Percentiles rank a stretch among this genome's conserved stretches.
Evolutionary conservation across 1,139 yeast species (phyloP).

Genomic region (Kurtzmaniella quercitrusa): DNA sequence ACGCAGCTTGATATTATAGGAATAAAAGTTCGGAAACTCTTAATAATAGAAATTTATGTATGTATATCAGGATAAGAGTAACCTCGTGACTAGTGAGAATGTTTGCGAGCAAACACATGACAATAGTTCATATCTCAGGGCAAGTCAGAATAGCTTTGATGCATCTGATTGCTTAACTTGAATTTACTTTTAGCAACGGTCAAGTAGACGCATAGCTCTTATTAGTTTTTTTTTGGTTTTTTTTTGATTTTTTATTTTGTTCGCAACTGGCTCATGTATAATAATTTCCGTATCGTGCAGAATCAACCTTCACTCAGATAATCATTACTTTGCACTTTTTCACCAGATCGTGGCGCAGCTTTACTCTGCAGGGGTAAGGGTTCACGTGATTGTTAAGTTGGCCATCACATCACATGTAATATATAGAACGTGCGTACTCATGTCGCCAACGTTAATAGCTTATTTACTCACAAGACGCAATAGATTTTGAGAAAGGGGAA

Average conservation of each 20-base stretch:
- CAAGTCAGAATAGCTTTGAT: background rate
- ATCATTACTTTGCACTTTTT: background rate
- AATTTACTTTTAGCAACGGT: background rate
- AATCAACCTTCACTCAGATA: background rate
- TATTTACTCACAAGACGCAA: background rate
- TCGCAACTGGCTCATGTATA: background rate
- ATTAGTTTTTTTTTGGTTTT: background rate
- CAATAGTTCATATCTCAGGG: background rate
- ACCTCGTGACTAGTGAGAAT: too few relatives aligned
- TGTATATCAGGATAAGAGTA: too few relatives aligned
- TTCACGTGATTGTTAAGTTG: background rate
- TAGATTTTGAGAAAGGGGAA: background rate
- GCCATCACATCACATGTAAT: too few relatives aligned
- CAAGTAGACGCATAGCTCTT: background rate
- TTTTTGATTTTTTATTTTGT: too few relatives aligned
- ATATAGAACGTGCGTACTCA: too few relatives aligned
- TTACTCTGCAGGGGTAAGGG: slow-evolving; percentile 1
- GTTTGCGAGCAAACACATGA: too few relatives aligned
- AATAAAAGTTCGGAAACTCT: too few relatives aligned
- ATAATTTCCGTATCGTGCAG: background rate
- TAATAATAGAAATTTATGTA: too few relatives aligned
- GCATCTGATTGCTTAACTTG: background rate
- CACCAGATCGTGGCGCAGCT: slow-evolving; percentile 1
- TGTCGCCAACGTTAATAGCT: background rate
- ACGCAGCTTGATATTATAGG: too few relatives aligned